These are phyloP conservation scores for Heritiera littoralis DNA, from an alignment of 345 rosid genomes.

Conservation along the genomic window DNA sequence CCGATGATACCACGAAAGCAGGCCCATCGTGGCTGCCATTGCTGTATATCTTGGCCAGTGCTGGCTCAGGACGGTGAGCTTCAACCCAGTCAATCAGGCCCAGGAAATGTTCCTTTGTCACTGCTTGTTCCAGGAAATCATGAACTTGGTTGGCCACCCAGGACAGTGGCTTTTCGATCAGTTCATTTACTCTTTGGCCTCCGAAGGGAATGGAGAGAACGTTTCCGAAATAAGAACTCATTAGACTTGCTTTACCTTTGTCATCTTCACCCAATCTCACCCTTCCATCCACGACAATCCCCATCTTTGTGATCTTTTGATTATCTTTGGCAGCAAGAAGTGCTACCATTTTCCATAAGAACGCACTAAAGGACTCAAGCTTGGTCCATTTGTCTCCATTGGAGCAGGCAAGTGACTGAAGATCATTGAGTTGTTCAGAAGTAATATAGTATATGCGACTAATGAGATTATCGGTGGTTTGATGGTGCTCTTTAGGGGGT, in stretches of 20 bases:
- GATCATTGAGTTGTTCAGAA: constrained; percentile 29
- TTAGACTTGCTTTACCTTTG: neutral
- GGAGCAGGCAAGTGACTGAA: constrained; percentile 44
- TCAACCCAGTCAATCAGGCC: constrained; percentile 77
- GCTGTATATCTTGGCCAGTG: constrained; percentile 49
- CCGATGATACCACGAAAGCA: constrained; percentile 65
- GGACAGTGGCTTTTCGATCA: constrained; percentile 40
- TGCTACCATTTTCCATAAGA: constrained; percentile 62
- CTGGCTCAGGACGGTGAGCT: constrained; percentile 46
- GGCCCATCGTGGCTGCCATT: constrained; percentile 40
- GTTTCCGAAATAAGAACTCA: constrained; percentile 57
- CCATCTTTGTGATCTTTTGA: constrained; percentile 38
- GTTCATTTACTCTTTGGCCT: constrained; percentile 23
- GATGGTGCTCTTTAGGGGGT: constrained; percentile 30
- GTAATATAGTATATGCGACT: constrained; percentile 54
- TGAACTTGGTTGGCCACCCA: constrained; percentile 58
- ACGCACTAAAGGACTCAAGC: constrained; percentile 56
- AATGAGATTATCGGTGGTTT: constrained; percentile 23
- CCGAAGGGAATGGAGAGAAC: constrained; percentile 64
- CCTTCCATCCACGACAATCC: constrained; percentile 68
- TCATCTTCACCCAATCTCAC: constrained; percentile 30
- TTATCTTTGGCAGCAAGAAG: constrained; percentile 17
- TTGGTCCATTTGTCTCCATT: constrained; percentile 39
- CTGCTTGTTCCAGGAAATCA: constrained; percentile 37
- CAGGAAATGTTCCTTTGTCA: constrained; percentile 56